Evolutionary conservation across 2,329 filamentous ascomycete species (phyloP).

Genomic region (Xylariaceae sp.): DNA sequence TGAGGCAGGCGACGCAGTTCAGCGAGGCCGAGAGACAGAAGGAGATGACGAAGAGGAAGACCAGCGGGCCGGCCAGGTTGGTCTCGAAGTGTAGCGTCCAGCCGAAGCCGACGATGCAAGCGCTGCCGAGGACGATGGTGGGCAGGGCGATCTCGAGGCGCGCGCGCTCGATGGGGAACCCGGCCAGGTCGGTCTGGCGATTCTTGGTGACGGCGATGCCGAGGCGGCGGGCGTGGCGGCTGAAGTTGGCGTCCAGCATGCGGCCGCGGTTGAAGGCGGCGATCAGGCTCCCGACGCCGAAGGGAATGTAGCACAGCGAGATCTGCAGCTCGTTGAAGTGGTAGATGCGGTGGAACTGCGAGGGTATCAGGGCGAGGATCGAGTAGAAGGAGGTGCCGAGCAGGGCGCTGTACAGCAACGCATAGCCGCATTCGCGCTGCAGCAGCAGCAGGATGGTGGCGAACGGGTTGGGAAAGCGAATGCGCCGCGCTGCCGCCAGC

Average conservation of each 20-base stretch:
- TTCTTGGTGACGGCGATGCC: slow-evolving; percentile 52
- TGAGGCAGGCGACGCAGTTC: slow-evolving; percentile 50
- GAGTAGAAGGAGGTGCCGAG: slow-evolving; percentile 9
- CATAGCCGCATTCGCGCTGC: too few species aligned
- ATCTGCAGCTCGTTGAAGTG: slow-evolving; percentile 8
- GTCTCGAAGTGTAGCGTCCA: slow-evolving; percentile 49
- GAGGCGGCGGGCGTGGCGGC: slow-evolving; percentile 51
- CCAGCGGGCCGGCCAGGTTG: slow-evolving; percentile 43
- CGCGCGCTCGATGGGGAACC: slow-evolving; percentile 46
- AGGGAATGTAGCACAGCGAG: slow-evolving; percentile 10
- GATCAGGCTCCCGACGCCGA: slow-evolving; percentile 5
- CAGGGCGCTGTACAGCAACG: slow-evolving; percentile 5
- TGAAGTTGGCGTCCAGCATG: too few species aligned
- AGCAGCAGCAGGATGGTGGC: slow-evolving; percentile 7
- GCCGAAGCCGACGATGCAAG: too few species aligned
- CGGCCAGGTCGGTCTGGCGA: slow-evolving; percentile 41
- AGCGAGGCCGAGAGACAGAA: slow-evolving; percentile 51
- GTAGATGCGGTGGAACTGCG: slow-evolving; percentile 9
- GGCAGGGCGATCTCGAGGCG: slow-evolving; percentile 46
- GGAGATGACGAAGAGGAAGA: slow-evolving; percentile 48
- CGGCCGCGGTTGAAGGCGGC: too few species aligned
- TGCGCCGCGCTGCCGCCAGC: neutral
- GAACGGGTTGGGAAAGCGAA: slow-evolving; percentile 10
- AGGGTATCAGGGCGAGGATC: slow-evolving; percentile 8
- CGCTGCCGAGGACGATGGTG: too few species aligned